These are phyloP conservation scores for Botrytis medusae DNA, from an alignment of 2,329 filamentous ascomycete species.

Conservation along the genomic window DNA sequence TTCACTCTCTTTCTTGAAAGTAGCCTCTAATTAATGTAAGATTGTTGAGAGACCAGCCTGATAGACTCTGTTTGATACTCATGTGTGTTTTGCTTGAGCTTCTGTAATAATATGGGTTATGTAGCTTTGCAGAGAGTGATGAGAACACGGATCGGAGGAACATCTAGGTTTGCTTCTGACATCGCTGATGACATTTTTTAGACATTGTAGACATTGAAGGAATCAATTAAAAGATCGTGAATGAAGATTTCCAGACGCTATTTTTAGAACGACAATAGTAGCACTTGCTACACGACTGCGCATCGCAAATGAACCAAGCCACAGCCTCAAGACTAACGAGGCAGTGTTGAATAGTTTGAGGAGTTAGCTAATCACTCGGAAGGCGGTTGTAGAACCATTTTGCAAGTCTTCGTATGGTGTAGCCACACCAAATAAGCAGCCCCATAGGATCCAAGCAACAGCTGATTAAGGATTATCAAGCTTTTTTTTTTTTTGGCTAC, in stretches of 20 bases:
- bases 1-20: too few species aligned
- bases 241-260: neutral
- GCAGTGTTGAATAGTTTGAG: neutral
- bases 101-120: too few species aligned
- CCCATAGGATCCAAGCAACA: neutral
- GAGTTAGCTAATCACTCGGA: neutral
- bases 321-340: neutral
- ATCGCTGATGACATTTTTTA: neutral
- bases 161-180: fast-evolving
- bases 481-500: fast-evolving
- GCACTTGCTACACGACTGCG: neutral
- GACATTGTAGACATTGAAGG: neutral
- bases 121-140: too few species aligned
- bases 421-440: neutral
- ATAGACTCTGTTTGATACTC: too few species aligned
- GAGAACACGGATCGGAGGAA: too few species aligned
- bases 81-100: too few species aligned
- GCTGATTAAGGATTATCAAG: neutral
- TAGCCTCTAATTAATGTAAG: too few species aligned
- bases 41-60: too few species aligned
- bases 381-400: neutral
- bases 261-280: neutral
- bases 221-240: fast-evolving
- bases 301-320: neutral
- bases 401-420: neutral